Evolutionary conservation across 495 filamentous ascomycete species (phyloP).

Genomic region (Penicillium chermesinum): DNA sequence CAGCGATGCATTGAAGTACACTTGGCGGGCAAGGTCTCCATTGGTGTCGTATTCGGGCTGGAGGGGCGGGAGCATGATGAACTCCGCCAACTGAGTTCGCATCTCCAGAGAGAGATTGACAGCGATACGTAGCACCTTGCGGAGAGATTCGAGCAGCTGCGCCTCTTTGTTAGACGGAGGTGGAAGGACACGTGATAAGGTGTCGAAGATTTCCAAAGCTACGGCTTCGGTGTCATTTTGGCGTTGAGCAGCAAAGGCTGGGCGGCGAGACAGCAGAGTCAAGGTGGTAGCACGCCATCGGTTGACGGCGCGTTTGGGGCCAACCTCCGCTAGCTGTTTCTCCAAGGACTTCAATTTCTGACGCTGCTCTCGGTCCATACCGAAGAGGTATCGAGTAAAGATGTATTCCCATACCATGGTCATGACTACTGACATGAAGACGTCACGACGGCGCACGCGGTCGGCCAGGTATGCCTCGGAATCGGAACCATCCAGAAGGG

Average conservation of each 20-base stretch:
- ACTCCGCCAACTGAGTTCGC: slow-evolving; percentile 92
- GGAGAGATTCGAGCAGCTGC: slow-evolving; percentile 73
- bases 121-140: slow-evolving; percentile 74
- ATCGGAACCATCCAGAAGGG: slow-evolving; percentile 87
- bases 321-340: slow-evolving; percentile 83
- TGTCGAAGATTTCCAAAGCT: slow-evolving; percentile 75
- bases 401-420: slow-evolving; percentile 97
- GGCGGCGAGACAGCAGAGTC: slow-evolving; percentile 74
- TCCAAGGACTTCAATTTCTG: slow-evolving; percentile 94
- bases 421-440: slow-evolving; percentile 97
- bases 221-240: slow-evolving; percentile 85
- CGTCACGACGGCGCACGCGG: slow-evolving; percentile 77
- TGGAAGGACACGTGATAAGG: slow-evolving; percentile 72
- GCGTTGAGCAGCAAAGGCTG: slow-evolving; percentile 68
- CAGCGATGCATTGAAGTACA: slow-evolving; percentile 77
- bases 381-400: slow-evolving; percentile 95
- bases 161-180: slow-evolving; percentile 70
- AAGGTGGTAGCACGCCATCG: slow-evolving; percentile 95
- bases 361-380: slow-evolving; percentile 94
- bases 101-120: slow-evolving; percentile 90
- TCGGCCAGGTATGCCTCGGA: slow-evolving; percentile 81
- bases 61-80: slow-evolving; percentile 94
- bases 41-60: slow-evolving; percentile 91
- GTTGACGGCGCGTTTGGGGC: slow-evolving; percentile 73
- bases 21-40: slow-evolving; percentile 77